Conservation (phyloP, 164 flowering plant species). For the Stephania cephalantha region DNA sequence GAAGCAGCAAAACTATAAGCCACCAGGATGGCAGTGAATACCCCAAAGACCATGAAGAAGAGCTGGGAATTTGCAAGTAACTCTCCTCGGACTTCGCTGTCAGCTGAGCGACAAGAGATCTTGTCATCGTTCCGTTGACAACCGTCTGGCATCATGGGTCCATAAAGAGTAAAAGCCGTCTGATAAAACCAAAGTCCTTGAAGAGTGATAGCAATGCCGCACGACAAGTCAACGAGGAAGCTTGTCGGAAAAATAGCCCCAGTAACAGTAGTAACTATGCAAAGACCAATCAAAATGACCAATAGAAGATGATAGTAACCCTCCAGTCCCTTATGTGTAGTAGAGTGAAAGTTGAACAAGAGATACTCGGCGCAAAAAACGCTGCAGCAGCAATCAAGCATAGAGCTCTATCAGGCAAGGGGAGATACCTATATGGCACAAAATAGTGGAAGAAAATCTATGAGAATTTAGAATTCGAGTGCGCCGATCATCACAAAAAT, state of each 20-base stretch:
- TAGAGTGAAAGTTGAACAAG: conserved; percentile 86
- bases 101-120: conserved; percentile 44
- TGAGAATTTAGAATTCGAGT: neutral
- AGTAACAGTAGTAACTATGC: conserved; percentile 51
- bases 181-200: conserved; percentile 99
- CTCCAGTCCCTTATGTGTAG: conserved; percentile 88
- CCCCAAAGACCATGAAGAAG: conserved; percentile 44
- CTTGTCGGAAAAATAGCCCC: conserved; percentile 73
- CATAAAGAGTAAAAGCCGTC: conserved; percentile 89
- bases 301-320: conserved; percentile 92
- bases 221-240: conserved; percentile 58
- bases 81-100: conserved; percentile 64
- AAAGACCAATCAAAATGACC: conserved; percentile 73
- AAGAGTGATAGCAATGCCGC: conserved; percentile 80
- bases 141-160: conserved; percentile 92
- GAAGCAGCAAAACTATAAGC: conserved; percentile 46
- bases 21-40: conserved; percentile 39
- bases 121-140: conserved; percentile 44
- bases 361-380: conserved; percentile 77
- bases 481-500: too few species aligned
- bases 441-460: neutral
- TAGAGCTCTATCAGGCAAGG: conserved; percentile 77
- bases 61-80: conserved; percentile 81
- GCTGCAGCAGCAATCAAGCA: conserved; percentile 78
- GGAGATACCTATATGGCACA: conserved; percentile 42